A percentile compares a stretch with the other conserved stretches of the same genome.
Conservation (phyloP, 164 flowering plant genomes). For the Vitis amurensis region DNA sequence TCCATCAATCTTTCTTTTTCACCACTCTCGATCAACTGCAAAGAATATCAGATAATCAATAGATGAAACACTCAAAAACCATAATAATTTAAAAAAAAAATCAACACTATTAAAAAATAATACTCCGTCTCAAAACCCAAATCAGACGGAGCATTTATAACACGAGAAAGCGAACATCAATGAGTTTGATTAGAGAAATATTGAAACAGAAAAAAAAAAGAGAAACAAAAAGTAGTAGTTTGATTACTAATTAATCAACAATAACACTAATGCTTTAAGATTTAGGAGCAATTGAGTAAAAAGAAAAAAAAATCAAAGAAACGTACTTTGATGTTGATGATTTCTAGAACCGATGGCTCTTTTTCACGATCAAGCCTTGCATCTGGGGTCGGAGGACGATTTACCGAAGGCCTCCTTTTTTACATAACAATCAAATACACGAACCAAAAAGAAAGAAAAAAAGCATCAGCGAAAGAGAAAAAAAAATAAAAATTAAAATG, state of each 20-base stretch:
- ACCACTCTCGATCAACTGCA: conserved; percentile 84
- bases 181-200: too few relatives aligned
- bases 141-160: too few relatives aligned
- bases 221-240: too few relatives aligned
- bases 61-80: background rate
- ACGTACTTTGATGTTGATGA: conserved; percentile 71
- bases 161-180: too few relatives aligned
- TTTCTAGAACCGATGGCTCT: conserved; percentile 69
- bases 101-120: too few relatives aligned
- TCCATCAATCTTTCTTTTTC: conserved; percentile 89
- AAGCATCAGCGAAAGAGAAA: too few relatives aligned
- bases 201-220: too few relatives aligned
- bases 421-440: too few relatives aligned
- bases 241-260: too few relatives aligned
- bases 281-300: background rate
- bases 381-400: conserved; percentile 90
- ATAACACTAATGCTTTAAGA: too few relatives aligned
- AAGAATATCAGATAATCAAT: background rate
- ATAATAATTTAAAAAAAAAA: background rate
- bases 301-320: background rate
- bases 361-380: conserved; percentile 49
- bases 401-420: conserved; percentile 67
- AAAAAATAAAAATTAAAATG: too few relatives aligned
- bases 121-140: too few relatives aligned
- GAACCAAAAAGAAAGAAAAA: background rate